Conservation (phyloP, 768 basidiomycete genomes). For the Podaxis carcinomalis region DNA sequence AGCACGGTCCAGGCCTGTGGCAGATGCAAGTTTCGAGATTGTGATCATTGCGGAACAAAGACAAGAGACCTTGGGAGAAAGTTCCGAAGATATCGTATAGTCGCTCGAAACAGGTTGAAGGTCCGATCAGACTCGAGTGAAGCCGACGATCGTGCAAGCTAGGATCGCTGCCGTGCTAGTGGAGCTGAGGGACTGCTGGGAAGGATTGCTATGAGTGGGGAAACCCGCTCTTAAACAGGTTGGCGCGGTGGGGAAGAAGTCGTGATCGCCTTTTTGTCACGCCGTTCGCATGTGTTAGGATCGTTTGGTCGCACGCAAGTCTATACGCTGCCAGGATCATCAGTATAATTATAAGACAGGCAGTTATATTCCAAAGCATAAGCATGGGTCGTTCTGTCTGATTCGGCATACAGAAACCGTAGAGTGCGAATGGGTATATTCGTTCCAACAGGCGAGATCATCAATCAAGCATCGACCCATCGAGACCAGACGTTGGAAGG, state of each 20-base stretch:
- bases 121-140: neutral
- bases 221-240: neutral
- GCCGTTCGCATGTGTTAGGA: neutral
- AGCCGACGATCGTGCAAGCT: neutral
- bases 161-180: neutral
- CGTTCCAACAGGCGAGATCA: neutral
- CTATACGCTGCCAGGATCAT: neutral
- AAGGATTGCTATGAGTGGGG: neutral
- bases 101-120: neutral
- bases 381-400: neutral
- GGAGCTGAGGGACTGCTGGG: neutral
- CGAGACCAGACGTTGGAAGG: neutral
- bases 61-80: neutral
- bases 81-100: neutral
- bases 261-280: neutral
- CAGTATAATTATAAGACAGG: neutral
- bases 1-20: neutral
- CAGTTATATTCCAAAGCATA: neutral
- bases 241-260: neutral
- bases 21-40: neutral
- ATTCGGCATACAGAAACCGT: neutral
- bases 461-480: neutral
- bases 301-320: neutral
- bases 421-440: too few relatives aligned
- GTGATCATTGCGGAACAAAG: neutral